phyloP scores from a whole-genome alignment of 2,329 filamentous ascomycete genomes.

The Botrytis squamosa region DNA sequence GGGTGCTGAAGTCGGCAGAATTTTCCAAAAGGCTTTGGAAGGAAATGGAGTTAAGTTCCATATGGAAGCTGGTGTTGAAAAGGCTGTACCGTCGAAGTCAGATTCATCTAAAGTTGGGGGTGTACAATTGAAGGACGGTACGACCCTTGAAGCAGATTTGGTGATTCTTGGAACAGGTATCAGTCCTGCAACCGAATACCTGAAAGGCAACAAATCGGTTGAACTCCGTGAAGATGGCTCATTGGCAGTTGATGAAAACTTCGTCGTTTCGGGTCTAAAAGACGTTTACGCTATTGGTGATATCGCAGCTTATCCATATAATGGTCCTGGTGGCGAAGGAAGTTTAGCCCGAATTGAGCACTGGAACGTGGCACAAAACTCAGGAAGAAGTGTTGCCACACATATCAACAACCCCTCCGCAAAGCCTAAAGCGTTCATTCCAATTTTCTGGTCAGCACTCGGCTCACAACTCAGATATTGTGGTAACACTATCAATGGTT shows the following conservation, averaged over 20 bases:
- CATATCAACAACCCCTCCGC: constrained; percentile 68
- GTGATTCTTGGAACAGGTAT: constrained; percentile 93
- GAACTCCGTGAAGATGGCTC: constrained; percentile 82
- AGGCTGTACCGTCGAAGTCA: constrained; percentile 68
- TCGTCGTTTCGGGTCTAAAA: constrained; percentile 70
- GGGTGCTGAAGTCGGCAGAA: constrained; percentile 74
- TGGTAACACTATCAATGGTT: constrained; percentile 79
- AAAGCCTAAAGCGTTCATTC: constrained; percentile 73
- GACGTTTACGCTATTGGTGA: constrained; percentile 93
- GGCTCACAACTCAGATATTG: constrained; percentile 90
- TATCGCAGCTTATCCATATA: constrained; percentile 92
- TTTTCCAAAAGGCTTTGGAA: constrained; percentile 77
- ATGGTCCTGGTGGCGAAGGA: constrained; percentile 80
- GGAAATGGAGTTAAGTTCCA: constrained; percentile 87
- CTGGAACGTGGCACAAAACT: constrained; percentile 97
- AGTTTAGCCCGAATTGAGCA: constrained; percentile 83
- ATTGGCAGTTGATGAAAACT: constrained; percentile 74
- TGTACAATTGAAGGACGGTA: constrained; percentile 82
- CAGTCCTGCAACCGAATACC: constrained; percentile 77
- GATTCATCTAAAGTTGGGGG: constrained; percentile 73
- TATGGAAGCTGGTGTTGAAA: constrained; percentile 77
- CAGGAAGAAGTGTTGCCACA: constrained; percentile 75
- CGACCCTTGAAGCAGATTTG: constrained; percentile 78
- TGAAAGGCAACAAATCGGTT: constrained; percentile 69
- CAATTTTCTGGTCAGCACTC: constrained; percentile 95